A percentile compares a stretch with the other conserved stretches of the same genome.
phyloP scores from a whole-genome alignment of 495 filamentous ascomycete genomes.

The Xanthoparmelia taractica region DNA sequence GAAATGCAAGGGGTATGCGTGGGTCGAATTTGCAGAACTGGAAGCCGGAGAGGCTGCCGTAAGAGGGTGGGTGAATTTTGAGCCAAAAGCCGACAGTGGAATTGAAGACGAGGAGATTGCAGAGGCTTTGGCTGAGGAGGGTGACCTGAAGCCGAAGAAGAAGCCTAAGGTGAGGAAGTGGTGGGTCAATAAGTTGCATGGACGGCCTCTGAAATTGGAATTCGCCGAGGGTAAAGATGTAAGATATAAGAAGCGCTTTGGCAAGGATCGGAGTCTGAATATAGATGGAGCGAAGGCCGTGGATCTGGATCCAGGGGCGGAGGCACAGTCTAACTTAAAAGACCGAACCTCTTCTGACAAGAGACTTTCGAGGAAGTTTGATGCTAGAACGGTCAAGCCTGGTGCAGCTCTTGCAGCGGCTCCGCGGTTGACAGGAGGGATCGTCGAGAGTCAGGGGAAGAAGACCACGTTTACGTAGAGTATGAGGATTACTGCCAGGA shows the following conservation, averaged over 20 bases:
- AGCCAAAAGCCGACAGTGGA: constrained; percentile 52
- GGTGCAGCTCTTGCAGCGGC: constrained; percentile 40
- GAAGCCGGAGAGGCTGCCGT: constrained; percentile 71
- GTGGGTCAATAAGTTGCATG: constrained; percentile 73
- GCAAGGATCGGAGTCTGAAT: constrained; percentile 47
- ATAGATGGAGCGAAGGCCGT: constrained; percentile 22
- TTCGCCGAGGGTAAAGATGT: constrained; percentile 82
- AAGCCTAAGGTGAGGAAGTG: constrained; percentile 61
- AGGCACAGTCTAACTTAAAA: not conserved
- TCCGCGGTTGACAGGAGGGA: constrained; percentile 59
- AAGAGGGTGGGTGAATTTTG: constrained; percentile 64
- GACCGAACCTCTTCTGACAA: constrained; percentile 8
- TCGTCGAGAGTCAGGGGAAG: constrained; percentile 72
- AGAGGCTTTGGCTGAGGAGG: constrained; percentile 27
- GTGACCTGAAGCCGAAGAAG: constrained; percentile 30
- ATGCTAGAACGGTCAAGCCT: constrained; percentile 29
- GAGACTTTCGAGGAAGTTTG: constrained; percentile 13
- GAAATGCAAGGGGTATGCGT: constrained; percentile 96
- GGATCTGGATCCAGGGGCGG: constrained; percentile 27
- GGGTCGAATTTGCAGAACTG: constrained; percentile 79
- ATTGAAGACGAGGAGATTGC: constrained; percentile 47
- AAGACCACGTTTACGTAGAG: constrained; percentile 72
- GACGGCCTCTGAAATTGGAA: constrained; percentile 77
- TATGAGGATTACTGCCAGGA: not conserved
- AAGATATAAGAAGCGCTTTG: constrained; percentile 88